phyloP scores from a whole-genome alignment of 1,284 basidiomycete species.

The Anthracocystis setariae region DNA sequence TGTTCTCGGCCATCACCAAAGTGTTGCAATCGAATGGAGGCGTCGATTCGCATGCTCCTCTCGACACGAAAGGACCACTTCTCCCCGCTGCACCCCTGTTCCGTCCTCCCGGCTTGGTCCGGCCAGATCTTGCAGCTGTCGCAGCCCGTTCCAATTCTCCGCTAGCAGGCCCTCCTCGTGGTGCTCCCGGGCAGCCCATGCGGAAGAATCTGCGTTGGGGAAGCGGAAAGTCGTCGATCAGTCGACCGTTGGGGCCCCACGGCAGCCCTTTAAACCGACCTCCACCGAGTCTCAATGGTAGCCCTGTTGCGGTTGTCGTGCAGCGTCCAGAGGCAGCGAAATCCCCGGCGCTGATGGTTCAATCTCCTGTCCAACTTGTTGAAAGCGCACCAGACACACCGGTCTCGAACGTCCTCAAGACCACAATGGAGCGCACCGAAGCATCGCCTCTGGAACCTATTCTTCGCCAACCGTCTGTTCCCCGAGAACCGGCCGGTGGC shows the following conservation, averaged over 20 bases:
- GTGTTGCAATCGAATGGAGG: constrained; percentile 34
- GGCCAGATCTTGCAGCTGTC: constrained; percentile 34
- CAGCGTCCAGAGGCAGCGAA: constrained; percentile 15
- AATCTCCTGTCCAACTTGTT: constrained; percentile 1
- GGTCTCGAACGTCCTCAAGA: neutral
- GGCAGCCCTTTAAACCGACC: constrained; percentile 36
- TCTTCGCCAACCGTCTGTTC: constrained; percentile 12
- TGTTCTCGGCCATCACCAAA: constrained; percentile 49
- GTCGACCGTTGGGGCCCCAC: constrained; percentile 49
- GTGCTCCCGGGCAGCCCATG: constrained; percentile 55
- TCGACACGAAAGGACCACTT: constrained; percentile 31
- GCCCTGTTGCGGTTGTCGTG: constrained; percentile 15
- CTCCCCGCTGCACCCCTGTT: constrained; percentile 30
- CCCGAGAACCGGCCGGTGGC: neutral
- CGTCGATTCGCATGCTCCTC: constrained; percentile 5
- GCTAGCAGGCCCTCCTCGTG: constrained; percentile 49
- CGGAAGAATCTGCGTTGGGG: constrained; percentile 66
- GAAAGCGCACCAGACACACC: neutral
- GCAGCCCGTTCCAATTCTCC: constrained; percentile 50
- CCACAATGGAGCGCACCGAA: constrained; percentile 2
- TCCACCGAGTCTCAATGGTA: constrained; percentile 28
- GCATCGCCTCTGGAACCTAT: constrained; percentile 17
- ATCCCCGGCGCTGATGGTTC: constrained; percentile 1
- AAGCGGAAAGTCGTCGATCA: constrained; percentile 60
- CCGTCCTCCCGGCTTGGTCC: constrained; percentile 27